These are phyloP conservation scores for Leishmania martiniquensis DNA, from an alignment of 208 protist genomes.

Conservation along the genomic window DNA sequence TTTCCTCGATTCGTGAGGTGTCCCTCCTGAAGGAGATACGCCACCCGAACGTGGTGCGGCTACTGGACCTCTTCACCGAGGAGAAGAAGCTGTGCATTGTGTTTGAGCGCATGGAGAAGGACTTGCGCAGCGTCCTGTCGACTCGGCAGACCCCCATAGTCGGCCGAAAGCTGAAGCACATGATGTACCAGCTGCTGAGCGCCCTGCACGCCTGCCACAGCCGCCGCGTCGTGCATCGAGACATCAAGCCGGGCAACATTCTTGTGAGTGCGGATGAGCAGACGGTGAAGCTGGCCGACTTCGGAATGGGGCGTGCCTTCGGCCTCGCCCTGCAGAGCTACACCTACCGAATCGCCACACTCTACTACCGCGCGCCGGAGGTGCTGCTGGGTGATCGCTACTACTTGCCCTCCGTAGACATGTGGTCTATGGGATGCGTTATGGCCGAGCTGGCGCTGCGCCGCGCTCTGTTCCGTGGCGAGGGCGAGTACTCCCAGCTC, in stretches of 20 bases:
- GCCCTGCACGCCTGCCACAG: constrained; percentile 88
- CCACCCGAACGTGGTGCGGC: constrained; percentile 92
- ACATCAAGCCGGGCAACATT: constrained; percentile 93
- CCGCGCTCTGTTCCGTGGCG: constrained; percentile 82
- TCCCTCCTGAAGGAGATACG: constrained; percentile 91
- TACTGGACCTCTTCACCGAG: constrained; percentile 96
- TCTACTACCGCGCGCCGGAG: constrained; percentile 96
- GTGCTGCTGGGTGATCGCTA: constrained; percentile 88
- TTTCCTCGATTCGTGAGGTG: constrained; percentile 92
- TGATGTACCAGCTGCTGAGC: constrained; percentile 83
- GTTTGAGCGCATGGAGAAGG: constrained; percentile 97
- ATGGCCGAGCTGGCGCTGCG: constrained; percentile 94
- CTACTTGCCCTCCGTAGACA: constrained; percentile 92
- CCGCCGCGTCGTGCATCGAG: constrained; percentile 89
- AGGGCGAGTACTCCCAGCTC: constrained; percentile 91
- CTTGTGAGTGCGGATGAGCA: constrained; percentile 73
- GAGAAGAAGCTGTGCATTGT: constrained; percentile 95
- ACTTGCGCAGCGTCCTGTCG: constrained; percentile 96
- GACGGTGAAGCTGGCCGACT: constrained; percentile 91
- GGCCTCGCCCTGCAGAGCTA: constrained; percentile 85
- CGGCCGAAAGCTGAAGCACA: constrained; percentile 59
- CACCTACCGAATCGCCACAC: constrained; percentile 93
- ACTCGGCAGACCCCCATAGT: constrained; percentile 58
- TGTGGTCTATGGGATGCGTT: constrained; percentile 95
- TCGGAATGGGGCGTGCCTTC: constrained; percentile 89